A percentile compares a stretch with the other conserved stretches of the same genome.
phyloP scores from a whole-genome alignment of 1,284 basidiomycete genomes.

The Sporisorium sorghi region DNA sequence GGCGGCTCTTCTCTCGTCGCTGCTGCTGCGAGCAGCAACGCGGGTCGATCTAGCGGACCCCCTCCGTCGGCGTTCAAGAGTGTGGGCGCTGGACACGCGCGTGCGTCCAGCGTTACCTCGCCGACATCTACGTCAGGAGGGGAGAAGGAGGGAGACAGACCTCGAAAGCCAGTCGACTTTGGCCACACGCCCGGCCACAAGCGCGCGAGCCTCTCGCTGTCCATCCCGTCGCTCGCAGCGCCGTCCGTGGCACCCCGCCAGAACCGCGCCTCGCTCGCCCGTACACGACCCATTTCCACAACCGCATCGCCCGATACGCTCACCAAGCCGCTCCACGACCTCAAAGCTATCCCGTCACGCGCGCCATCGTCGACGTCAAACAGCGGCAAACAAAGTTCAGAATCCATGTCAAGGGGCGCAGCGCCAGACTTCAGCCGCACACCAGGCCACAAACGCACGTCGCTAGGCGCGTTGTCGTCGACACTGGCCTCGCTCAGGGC shows the following conservation, averaged over 20 bases:
- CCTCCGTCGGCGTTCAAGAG: background rate
- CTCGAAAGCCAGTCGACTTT: slow-evolving; percentile 34
- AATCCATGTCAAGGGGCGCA: background rate
- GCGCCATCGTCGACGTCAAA: background rate
- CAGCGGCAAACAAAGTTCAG: background rate
- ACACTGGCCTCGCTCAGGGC: slow-evolving; percentile 9
- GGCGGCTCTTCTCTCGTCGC: no score
- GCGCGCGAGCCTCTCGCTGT: slow-evolving; percentile 22
- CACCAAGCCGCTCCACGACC: no score
- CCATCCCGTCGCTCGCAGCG: slow-evolving; percentile 40
- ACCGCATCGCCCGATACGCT: no score
- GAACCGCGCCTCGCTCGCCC: slow-evolving; percentile 39
- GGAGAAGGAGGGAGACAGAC: background rate
- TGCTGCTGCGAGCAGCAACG: no score
- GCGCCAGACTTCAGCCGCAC: slow-evolving; percentile 1
- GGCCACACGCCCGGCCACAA: slow-evolving; percentile 55
- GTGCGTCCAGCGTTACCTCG: background rate
- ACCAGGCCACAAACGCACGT: slow-evolving; percentile 13
- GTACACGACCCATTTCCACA: background rate
- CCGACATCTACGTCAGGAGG: background rate
- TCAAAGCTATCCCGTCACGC: no score
- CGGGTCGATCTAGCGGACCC: no score
- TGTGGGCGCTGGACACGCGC: background rate
- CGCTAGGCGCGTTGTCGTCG: slow-evolving; percentile 3
- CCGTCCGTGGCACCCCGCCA: slow-evolving; percentile 40